Evolutionary conservation across 1,284 basidiomycete genomes (phyloP).

Genomic region (Ustilago nuda): DNA sequence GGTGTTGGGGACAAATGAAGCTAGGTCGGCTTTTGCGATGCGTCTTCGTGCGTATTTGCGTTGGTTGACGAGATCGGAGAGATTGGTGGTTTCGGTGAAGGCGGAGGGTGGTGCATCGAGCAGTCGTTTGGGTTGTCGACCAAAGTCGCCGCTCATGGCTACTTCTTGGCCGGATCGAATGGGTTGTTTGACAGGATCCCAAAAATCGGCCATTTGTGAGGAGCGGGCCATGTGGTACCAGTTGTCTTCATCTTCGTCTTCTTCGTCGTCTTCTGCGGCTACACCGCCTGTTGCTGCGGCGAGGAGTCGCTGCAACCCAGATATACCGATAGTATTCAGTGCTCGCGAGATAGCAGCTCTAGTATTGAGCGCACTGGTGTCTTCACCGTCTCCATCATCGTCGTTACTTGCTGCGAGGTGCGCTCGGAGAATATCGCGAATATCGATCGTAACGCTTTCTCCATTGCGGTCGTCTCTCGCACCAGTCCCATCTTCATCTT

Average conservation of each 20-base stretch:
- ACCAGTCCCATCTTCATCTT: slow-evolving; percentile 20
- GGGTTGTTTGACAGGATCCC: slow-evolving; percentile 73
- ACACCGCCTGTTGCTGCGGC: slow-evolving; percentile 33
- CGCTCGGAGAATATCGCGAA: slow-evolving; percentile 46
- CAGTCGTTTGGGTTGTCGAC: slow-evolving; percentile 71
- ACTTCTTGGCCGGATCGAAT: slow-evolving; percentile 79
- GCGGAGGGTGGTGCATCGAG: slow-evolving; percentile 39
- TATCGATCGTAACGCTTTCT: slow-evolving; percentile 45
- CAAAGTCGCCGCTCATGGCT: slow-evolving; percentile 86
- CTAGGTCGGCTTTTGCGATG: slow-evolving; percentile 69
- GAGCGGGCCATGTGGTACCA: slow-evolving; percentile 46
- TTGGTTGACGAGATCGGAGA: slow-evolving; percentile 39
- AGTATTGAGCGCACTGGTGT: slow-evolving; percentile 21
- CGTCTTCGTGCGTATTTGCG: slow-evolving; percentile 63
- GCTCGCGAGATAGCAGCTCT: slow-evolving; percentile 37
- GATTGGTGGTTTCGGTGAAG: slow-evolving; percentile 38
- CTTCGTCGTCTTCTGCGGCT: slow-evolving; percentile 48
- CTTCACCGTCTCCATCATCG: slow-evolving; percentile 19
- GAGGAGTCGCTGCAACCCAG: slow-evolving; percentile 50
- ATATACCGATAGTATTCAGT: slow-evolving; percentile 52
- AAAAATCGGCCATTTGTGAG: slow-evolving; percentile 54
- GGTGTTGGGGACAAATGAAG: slow-evolving; percentile 81
- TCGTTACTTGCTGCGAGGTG: slow-evolving; percentile 27
- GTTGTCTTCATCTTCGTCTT: slow-evolving; percentile 41
- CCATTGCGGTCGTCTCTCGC: slow-evolving; percentile 25